Evolutionary conservation across 2,329 filamentous ascomycete species (phyloP).

Genomic region (Periconia sp.): DNA sequence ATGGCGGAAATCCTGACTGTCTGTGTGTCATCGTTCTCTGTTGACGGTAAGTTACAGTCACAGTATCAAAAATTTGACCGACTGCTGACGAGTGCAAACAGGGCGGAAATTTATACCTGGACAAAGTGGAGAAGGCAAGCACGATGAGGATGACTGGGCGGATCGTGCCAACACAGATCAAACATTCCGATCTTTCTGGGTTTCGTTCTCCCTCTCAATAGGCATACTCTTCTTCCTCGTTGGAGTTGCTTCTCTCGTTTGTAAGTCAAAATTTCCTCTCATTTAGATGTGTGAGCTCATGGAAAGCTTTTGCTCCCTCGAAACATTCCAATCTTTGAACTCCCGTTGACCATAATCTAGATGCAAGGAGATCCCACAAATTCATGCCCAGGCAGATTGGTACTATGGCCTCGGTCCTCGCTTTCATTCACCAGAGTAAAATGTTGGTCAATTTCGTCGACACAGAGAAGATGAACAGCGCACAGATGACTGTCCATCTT

Average conservation of each 20-base stretch:
- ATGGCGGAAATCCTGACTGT: slow-evolving; percentile 77
- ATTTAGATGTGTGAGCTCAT: too few relatives aligned
- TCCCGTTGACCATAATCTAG: too few relatives aligned
- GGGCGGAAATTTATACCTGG: slow-evolving; percentile 61
- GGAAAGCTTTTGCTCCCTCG: too few relatives aligned
- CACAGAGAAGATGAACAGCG: slow-evolving; percentile 67
- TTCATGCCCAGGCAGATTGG: slow-evolving; percentile 80
- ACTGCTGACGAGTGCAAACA: too few relatives aligned
- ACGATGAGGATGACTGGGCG: slow-evolving; percentile 11
- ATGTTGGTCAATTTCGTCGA: slow-evolving; percentile 79
- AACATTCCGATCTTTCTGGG: slow-evolving; percentile 66
- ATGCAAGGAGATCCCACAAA: slow-evolving; percentile 67
- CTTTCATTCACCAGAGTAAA: slow-evolving; percentile 79
- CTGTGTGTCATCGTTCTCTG: slow-evolving; percentile 69
- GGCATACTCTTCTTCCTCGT: slow-evolving; percentile 71
- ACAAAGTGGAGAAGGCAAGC: slow-evolving; percentile 25
- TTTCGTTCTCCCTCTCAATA: slow-evolving; percentile 66
- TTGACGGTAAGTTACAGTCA: slow-evolving; percentile 68
- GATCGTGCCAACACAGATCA: slow-evolving; percentile 47
- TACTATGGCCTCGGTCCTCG: slow-evolving; percentile 76
- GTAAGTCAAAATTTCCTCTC: too few relatives aligned
- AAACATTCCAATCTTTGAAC: too few relatives aligned
- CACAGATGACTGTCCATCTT: slow-evolving; percentile 67
- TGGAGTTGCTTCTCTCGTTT: slow-evolving; percentile 64
- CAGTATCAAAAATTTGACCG: too few relatives aligned